Evolutionary conservation across 495 filamentous ascomycete genomes (phyloP), one percentile per base, ranked within the genome.

Genomic region (Xylaria telfairii): DNA sequence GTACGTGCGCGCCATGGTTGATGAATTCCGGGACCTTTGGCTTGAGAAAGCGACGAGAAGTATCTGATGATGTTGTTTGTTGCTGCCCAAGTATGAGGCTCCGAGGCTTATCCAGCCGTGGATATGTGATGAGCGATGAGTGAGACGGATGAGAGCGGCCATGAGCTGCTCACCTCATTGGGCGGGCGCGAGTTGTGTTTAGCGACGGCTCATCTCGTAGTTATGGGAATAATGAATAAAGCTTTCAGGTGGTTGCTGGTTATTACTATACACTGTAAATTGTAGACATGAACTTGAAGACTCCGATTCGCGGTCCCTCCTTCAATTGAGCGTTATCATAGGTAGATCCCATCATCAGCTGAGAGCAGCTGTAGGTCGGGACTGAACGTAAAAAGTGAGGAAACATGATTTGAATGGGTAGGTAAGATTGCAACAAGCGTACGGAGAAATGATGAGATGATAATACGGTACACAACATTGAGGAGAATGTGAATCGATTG

Each of bases 1-100:
- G 68, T 85, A 87, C 0, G 70, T 71, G 56, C 76, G 76, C 21
- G 73, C 67, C 76, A 75, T 78, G 39, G 71, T 75, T 32, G 72
- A 72, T 60, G 71, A 73, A 5, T 7, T 9, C 21, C 72, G 68
- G 13, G 13, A 3, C 21, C 3, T 32, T 5, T 3, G 34, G 57
- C 26, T 13, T 24, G 37, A 12, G 10, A 15, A 5, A 37, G 1
- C 2, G 15, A 19, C 7, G 66, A 59, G 2, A 26, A n/a, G n/a
- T 39, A 24, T 51, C 53, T 30, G 15, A 0, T 12, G 6, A 41
- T n/a, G 10, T 10, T 56, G 10, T 28, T n/a, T 61, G 9, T 42
- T 26, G 30, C 4, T 51, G 9, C 26, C 12, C 13, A 49, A n/a
- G 44, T 65, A 19, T 19, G 42, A 41, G 12, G 64, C n/a, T 54